A percentile compares a stretch with the other conserved stretches of the same genome.
Evolutionary conservation across 2,329 filamentous ascomycete species (phyloP).

Genomic region (Ophioceras dolichostomum): DNA sequence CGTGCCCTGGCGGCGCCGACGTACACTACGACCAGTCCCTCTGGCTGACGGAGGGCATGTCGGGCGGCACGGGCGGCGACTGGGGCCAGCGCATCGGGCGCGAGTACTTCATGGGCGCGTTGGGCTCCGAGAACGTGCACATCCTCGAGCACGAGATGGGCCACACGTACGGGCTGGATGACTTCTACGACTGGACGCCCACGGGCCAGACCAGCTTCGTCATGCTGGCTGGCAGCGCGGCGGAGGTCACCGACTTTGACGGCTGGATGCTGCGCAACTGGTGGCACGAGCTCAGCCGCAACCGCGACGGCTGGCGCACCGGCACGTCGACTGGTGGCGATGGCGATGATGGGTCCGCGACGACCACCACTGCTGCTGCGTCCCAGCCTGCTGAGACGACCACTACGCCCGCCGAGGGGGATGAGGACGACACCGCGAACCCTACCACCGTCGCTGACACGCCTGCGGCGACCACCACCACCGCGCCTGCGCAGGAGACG

Average conservation of each 20-base stretch:
- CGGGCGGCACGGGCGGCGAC: constrained; percentile 30
- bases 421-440: too few relatives aligned
- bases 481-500: too few relatives aligned
- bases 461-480: too few relatives aligned
- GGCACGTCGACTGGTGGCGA: too few relatives aligned
- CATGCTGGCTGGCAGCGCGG: constrained; percentile 30
- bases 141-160: constrained; percentile 34
- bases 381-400: too few relatives aligned
- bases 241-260: constrained; percentile 31
- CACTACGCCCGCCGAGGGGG: too few relatives aligned
- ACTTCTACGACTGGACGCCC: constrained; percentile 32
- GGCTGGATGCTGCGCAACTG: constrained; percentile 35
- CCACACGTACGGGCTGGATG: constrained; percentile 29
- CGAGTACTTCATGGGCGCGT: constrained; percentile 27
- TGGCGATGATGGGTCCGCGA: too few relatives aligned
- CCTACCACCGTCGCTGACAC: too few relatives aligned
- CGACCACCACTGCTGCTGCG: too few relatives aligned
- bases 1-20: constrained; percentile 22
- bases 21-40: constrained; percentile 31
- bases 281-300: constrained; percentile 19
- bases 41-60: constrained; percentile 32
- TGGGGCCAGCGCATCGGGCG: constrained; percentile 32
- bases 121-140: constrained; percentile 24
- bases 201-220: constrained; percentile 27
- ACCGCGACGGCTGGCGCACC: neutral